A percentile compares a stretch with the other conserved stretches of the same genome.
Evolutionary conservation across 2,329 filamentous ascomycete species (phyloP).

Genomic region (Hypomyces perniciosus): DNA sequence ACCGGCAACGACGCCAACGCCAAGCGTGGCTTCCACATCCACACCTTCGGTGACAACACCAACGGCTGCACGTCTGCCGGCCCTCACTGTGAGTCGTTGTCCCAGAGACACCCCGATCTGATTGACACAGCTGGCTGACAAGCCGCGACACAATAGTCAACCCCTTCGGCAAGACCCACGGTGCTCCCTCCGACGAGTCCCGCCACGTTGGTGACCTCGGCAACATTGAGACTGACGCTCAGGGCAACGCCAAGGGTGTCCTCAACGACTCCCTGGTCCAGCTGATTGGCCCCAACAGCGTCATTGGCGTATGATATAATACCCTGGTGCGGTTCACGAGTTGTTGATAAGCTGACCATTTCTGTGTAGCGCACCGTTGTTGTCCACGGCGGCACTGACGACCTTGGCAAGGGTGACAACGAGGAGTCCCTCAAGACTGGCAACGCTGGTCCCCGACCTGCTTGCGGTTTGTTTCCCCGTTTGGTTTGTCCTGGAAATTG

Average conservation of each 20-base stretch:
- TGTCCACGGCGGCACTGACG: slow-evolving; percentile 90
- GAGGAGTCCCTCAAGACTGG: slow-evolving; percentile 98
- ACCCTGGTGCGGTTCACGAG: background rate
- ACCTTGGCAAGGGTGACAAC: slow-evolving; percentile 86
- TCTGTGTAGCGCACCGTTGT: slow-evolving; percentile 76
- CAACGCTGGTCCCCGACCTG: slow-evolving; percentile 87
- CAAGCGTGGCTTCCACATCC: slow-evolving; percentile 96
- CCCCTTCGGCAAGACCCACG: slow-evolving; percentile 87
- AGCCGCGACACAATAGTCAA: slow-evolving; percentile 61
- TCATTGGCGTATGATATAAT: slow-evolving; percentile 68
- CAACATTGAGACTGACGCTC: slow-evolving; percentile 91
- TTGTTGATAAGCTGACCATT: slow-evolving; percentile 4
- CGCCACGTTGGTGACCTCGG: slow-evolving; percentile 97
- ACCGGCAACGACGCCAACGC: slow-evolving; percentile 88
- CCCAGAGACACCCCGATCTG: too few relatives aligned
- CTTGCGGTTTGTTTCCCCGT: slow-evolving; percentile 65
- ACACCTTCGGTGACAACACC: slow-evolving; percentile 99
- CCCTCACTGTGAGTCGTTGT: slow-evolving; percentile 73
- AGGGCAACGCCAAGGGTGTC: slow-evolving; percentile 83
- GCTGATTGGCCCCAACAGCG: slow-evolving; percentile 91
- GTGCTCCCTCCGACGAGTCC: slow-evolving; percentile 71
- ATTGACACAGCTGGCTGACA: slow-evolving; percentile 9
- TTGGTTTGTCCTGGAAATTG: background rate
- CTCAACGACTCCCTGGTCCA: slow-evolving; percentile 79
- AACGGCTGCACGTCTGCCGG: slow-evolving; percentile 99